A percentile compares a stretch with the other conserved stretches of the same genome.
phyloP scores from a whole-genome alignment of 441 rosid species.

The Iberis amara region DNA sequence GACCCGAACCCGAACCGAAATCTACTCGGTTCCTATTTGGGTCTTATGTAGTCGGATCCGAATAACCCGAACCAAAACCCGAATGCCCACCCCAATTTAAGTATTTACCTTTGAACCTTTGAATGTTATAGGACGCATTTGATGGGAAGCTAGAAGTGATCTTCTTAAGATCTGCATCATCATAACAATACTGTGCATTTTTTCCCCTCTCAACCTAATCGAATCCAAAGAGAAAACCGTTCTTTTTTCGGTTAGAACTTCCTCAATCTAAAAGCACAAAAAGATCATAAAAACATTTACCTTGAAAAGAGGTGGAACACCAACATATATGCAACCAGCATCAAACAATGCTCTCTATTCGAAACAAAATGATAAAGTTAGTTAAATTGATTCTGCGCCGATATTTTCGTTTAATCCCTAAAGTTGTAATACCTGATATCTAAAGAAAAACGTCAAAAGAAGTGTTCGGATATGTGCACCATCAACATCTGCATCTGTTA shows the following conservation, averaged over 20 bases:
- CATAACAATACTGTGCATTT: conserved; percentile 61
- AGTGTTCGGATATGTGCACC: conserved; percentile 98
- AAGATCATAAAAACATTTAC: conserved; percentile 28
- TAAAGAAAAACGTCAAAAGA: conserved; percentile 79
- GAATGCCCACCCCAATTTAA: too few species aligned
- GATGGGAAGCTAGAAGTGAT: conserved; percentile 50
- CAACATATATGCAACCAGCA: conserved; percentile 85
- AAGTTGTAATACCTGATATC: conserved; percentile 70
- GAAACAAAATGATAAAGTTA: conserved; percentile 17
- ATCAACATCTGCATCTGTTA: conserved; percentile 98
- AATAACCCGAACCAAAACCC: too few species aligned
- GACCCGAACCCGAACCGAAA: too few species aligned
- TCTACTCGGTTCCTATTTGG: too few species aligned
- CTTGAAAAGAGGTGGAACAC: conserved; percentile 97
- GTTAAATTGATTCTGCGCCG: conserved; percentile 11
- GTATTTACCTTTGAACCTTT: conserved; percentile 79
- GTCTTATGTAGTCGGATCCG: too few species aligned
- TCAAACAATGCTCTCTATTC: conserved; percentile 86
- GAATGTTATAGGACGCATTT: conserved; percentile 74
- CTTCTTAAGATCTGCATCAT: conserved; percentile 55
- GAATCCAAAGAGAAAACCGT: conserved; percentile 21
- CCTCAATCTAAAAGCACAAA: conserved; percentile 8
- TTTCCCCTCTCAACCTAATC: conserved; percentile 86
- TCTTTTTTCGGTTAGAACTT: conserved; percentile 1
- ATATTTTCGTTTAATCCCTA: conserved; percentile 10